Percentiles rank a stretch among this genome's conserved stretches.
These are phyloP conservation scores for Mycena vulgaris DNA, from an alignment of 768 basidiomycete species.

Conservation along the genomic window DNA sequence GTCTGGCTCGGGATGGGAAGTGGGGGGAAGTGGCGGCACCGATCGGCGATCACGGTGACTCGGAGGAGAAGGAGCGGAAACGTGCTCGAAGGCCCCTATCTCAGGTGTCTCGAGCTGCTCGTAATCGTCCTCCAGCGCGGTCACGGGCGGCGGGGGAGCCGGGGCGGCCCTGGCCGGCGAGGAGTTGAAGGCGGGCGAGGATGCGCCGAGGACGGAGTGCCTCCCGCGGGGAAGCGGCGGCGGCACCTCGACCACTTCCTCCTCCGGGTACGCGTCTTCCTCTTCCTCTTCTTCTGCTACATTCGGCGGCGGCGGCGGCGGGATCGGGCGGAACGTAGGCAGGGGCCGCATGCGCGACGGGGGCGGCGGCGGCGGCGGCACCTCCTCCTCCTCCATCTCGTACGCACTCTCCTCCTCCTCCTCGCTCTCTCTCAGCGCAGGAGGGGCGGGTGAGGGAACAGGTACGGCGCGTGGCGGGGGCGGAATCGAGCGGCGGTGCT, in stretches of 20 bases:
- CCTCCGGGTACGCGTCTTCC: conserved; percentile 22
- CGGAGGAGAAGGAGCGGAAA: conserved; percentile 25
- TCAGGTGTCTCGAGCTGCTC: conserved; percentile 35
- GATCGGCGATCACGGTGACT: conserved; percentile 39
- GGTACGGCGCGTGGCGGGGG: conserved; percentile 20
- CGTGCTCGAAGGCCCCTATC: conserved; percentile 33
- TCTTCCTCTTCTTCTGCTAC: conserved; percentile 33
- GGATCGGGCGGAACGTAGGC: conserved; percentile 26
- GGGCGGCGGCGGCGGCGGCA: conserved; percentile 40
- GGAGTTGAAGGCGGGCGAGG: not conserved
- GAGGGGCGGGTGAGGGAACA: conserved; percentile 27
- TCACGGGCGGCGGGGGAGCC: not conserved
- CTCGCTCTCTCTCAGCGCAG: conserved; percentile 22
- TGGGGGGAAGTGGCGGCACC: conserved; percentile 8
- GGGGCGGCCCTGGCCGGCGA: not conserved
- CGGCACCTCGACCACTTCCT: conserved; percentile 38
- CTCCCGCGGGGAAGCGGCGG: conserved; percentile 30
- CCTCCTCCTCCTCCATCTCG: conserved; percentile 32
- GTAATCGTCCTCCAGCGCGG: conserved; percentile 31
- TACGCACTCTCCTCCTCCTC: conserved; percentile 29
- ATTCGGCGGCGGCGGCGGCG: conserved; percentile 28
- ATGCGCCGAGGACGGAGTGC: conserved; percentile 1
- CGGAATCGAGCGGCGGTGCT: conserved; percentile 29
- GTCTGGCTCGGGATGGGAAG: not conserved
- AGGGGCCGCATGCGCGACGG: not conserved